phyloP scores from a whole-genome alignment of 2,329 filamentous ascomycete genomes.

The Byssothecium circinans region DNA sequence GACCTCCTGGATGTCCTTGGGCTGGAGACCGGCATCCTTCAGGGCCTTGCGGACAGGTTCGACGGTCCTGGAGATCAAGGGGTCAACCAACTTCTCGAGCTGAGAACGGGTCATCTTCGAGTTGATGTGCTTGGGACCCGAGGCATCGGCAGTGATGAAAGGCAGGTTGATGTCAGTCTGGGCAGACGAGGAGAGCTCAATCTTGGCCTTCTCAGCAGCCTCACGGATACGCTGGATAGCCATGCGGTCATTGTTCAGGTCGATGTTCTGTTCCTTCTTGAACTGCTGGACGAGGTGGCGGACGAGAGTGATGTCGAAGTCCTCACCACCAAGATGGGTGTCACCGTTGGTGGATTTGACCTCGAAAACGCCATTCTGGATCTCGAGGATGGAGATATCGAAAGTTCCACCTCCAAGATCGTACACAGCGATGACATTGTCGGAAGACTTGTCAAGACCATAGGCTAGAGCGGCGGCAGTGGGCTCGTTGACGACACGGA shows the following conservation, averaged over 20 bases:
- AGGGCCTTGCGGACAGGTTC: slow-evolving; percentile 95
- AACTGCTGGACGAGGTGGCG: slow-evolving; percentile 92
- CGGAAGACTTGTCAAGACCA: slow-evolving; percentile 90
- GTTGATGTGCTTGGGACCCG: slow-evolving; percentile 98
- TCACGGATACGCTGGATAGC: slow-evolving; percentile 98
- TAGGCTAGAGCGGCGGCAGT: slow-evolving; percentile 95
- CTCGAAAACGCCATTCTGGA: slow-evolving; percentile 97
- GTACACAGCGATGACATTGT: slow-evolving; percentile 90
- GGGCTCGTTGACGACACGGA: slow-evolving; percentile 97
- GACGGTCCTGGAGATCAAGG: slow-evolving; percentile 80
- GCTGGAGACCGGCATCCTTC: slow-evolving; percentile 88
- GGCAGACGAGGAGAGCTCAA: slow-evolving; percentile 91
- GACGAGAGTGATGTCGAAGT: slow-evolving; percentile 94
- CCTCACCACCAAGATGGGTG: slow-evolving; percentile 96
- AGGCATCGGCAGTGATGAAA: slow-evolving; percentile 96
- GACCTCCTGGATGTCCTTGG: slow-evolving; percentile 95
- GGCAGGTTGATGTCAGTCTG: slow-evolving; percentile 98
- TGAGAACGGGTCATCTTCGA: slow-evolving; percentile 88
- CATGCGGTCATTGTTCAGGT: slow-evolving; percentile 91
- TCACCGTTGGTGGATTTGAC: slow-evolving; percentile 99
- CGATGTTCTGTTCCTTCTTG: slow-evolving; percentile 93
- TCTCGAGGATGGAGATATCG: slow-evolving; percentile 97
- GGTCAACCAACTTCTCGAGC: slow-evolving; percentile 90
- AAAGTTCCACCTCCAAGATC: slow-evolving; percentile 98
- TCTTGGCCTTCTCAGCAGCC: slow-evolving; percentile 99